These are phyloP conservation scores for Phylloporus scabripes DNA, from an alignment of 768 basidiomycete genomes.

Conservation along the genomic window DNA sequence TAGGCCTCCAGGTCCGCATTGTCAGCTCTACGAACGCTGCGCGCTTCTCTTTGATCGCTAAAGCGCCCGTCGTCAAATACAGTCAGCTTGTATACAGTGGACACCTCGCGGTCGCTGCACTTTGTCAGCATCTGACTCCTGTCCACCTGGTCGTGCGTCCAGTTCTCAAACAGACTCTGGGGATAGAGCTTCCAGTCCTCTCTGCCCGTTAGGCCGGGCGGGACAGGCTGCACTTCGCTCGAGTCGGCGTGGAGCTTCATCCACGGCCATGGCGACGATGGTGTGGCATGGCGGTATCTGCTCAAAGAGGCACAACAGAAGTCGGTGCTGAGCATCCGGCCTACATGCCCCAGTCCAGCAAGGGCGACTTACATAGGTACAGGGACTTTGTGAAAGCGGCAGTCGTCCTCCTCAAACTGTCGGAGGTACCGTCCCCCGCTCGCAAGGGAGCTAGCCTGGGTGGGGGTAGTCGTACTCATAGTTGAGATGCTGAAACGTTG, in stretches of 20 bases:
- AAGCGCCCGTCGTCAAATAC: conserved; percentile 17
- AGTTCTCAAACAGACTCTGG: conserved; percentile 47
- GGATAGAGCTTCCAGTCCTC: conserved; percentile 40
- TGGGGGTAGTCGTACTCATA: conserved; percentile 6
- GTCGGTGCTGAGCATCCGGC: background rate
- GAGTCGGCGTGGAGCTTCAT: conserved; percentile 25
- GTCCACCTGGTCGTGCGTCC: conserved; percentile 42
- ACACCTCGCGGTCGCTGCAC: conserved; percentile 13
- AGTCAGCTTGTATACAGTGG: conserved; percentile 16
- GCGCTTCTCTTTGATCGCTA: conserved; percentile 9
- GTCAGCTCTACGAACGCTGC: conserved; percentile 13
- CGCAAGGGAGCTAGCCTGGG: background rate
- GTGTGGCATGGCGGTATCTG: conserved; percentile 33
- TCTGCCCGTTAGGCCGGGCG: background rate
- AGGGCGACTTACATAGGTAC: conserved; percentile 18
- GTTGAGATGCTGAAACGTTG: background rate
- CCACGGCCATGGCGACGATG: conserved; percentile 39
- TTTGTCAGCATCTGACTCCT: conserved; percentile 31
- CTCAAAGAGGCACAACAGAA: background rate
- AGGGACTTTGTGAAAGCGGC: conserved; percentile 13
- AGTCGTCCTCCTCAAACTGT: background rate
- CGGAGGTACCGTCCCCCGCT: background rate
- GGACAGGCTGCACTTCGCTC: background rate
- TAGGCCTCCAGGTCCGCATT: conserved; percentile 13
- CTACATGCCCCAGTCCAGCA: background rate